Evolutionary conservation across 108 stramenopile species (phyloP), one percentile per base, ranked within the genome.

Genomic region (Pinguiococcus pyrenoidosus): DNA sequence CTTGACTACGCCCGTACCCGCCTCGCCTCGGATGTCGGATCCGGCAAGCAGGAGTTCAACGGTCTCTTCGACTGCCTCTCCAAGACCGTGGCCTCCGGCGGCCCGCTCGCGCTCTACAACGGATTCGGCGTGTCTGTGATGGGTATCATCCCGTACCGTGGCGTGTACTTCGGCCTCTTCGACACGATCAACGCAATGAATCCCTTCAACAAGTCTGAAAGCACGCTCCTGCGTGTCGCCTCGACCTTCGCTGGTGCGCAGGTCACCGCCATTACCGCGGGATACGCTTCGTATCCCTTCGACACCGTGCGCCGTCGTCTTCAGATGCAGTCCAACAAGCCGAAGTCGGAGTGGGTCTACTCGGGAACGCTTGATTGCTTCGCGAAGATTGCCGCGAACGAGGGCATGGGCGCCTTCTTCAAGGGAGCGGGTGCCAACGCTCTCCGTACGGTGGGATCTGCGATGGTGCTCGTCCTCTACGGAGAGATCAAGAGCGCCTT

Each of bases 301-400:
- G 96, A 99, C 56, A 99, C 96, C 49, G 79, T 99, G 70, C 93
- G 92, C 70, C 92, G 96, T 75, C 93, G 96, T 75, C 81, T 99
- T 45, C 89, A 92, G 70, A 95, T 95, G 89, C 87, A 96, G 64
- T 86, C 95, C 16, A 87, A 87, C 72, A 91, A 91, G 83, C 90
- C 90, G 55, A 68, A 85, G 71, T 69, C 51, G 7, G 77, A 93
- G 49, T 87, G 87, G 85, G 65, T 87, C 29, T 96, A 96, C 89
- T 83, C 70, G 63, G 89, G 89, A 30, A 93, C 91, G 44, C 55
- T 71, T 29, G 91, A 96, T 62, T 96, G 95, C 75, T 90, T 93
- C 69, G 37, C 42, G 32, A 93, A 90, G 86, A 94, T 96, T 56
- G 51, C 88, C 36, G 66, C 66, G 54, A 71, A 92, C 30, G 95